Evolutionary conservation across 176 grass and related monocot species (phyloP).

Genomic region (Oryza brachyantha): DNA sequence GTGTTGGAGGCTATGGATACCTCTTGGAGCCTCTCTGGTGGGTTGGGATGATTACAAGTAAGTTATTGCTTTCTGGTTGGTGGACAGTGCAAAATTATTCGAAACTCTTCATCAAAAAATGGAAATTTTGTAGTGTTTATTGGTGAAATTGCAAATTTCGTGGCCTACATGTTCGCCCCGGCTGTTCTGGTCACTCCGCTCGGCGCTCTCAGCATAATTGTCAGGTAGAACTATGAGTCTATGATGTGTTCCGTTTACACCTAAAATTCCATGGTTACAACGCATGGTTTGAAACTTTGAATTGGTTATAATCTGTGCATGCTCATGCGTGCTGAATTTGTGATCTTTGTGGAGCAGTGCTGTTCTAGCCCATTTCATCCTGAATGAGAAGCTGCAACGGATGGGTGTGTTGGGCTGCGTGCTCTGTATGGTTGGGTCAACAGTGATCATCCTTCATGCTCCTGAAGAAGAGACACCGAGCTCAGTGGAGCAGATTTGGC

Average conservation of each 20-base stretch:
- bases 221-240: slow-evolving; percentile 48
- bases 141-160: slow-evolving; percentile 89
- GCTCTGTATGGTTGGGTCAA: slow-evolving; percentile 90
- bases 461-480: slow-evolving; percentile 72
- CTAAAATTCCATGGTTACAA: neutral
- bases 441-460: slow-evolving; percentile 88
- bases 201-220: slow-evolving; percentile 89
- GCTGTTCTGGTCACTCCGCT: slow-evolving; percentile 84
- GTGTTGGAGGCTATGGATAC: slow-evolving; percentile 89
- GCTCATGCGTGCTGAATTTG: neutral
- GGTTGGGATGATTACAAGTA: slow-evolving; percentile 97
- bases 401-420: slow-evolving; percentile 90
- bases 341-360: slow-evolving; percentile 46
- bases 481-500: slow-evolving; percentile 88
- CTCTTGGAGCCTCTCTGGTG: slow-evolving; percentile 89
- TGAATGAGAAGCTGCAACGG: slow-evolving; percentile 83
- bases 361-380: slow-evolving; percentile 89
- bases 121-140: slow-evolving; percentile 65
- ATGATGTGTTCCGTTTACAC: neutral
- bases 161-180: slow-evolving; percentile 93
- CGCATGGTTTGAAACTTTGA: neutral
- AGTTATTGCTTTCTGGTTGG: slow-evolving; percentile 6
- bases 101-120: neutral
- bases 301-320: neutral
- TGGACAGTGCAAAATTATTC: slow-evolving; percentile 6